Evolutionary conservation across 306 rosid species (phyloP), one percentile per base, ranked within the genome.

Genomic region (Prunus mume): DNA sequence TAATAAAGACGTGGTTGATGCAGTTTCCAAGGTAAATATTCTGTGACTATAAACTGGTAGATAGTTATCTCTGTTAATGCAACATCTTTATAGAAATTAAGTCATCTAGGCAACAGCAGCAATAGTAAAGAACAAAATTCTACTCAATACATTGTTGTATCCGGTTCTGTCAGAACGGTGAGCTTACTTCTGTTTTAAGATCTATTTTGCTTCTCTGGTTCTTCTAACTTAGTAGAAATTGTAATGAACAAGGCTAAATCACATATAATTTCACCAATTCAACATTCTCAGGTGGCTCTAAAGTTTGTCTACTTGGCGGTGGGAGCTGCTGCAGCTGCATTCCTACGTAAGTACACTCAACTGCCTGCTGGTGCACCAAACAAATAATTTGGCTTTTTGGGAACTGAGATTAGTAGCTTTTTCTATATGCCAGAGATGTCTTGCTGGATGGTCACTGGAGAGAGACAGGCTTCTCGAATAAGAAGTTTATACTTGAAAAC

Each of bases 381-480:
- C 64, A 11, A 38, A 41, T 20, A 63, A 15, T 76, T 41, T 76
- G 65, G 61, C 17, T 65, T 28, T 22, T 64, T 54, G 46, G 73
- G 76, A 66, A 45, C 38, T 68, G 4, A 64, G 32, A 49, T 34
- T 38, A 49, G 56, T 51, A 1, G 76, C 43, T 74, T 72, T 72
- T 83, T 14, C 34, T 76, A 34, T 76, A 55, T 80, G 74, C 20
- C 88, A 91, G 97, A 93, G 85, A 80, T 93, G 84, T 74, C 91
- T 18, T 88, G 97, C 62, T 93, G 98, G 98, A 87, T 93, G 90
- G 79, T 91, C 69, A 91, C 98, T 1, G 95, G 97, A 78, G 95
- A 91, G 78, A 91, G 97, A 81, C 98, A 93, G 64, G 87, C 98
- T 47, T 86, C 95, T 45, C 68, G 97, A 78, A 91, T 93, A 76